Evolutionary conservation across 306 rosid species (phyloP).

Genomic region (Cicer judaicum): DNA sequence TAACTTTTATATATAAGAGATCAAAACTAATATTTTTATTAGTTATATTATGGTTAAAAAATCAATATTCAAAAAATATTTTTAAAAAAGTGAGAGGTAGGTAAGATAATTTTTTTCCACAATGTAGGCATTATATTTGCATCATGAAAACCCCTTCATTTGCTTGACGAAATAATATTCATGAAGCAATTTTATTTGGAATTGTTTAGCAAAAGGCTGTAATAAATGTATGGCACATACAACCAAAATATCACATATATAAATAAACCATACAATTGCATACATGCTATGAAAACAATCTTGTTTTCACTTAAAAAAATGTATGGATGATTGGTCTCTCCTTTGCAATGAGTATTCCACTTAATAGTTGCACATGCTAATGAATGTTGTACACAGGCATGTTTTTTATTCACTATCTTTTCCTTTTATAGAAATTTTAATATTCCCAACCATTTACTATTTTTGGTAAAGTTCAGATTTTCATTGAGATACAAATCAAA

Average conservation of each 20-base stretch:
- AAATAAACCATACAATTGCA: not conserved
- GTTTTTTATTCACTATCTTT: not conserved
- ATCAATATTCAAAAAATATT: too few species aligned
- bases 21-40: too few species aligned
- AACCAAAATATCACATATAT: not conserved
- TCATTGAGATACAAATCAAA: too few species aligned
- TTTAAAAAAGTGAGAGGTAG: too few species aligned
- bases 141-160: too few species aligned
- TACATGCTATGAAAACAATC: not conserved
- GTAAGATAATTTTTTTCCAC: too few species aligned
- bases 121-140: too few species aligned
- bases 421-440: not conserved
- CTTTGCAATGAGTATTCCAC: not conserved
- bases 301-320: not conserved
- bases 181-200: too few species aligned
- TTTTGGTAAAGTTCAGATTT: conserved; percentile 5
- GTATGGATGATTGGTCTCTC: not conserved
- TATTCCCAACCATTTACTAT: not conserved
- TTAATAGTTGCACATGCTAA: conserved; percentile 15
- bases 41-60: too few species aligned
- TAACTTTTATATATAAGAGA: too few species aligned
- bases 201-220: not conserved
- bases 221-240: not conserved
- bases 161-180: too few species aligned
- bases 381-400: not conserved